phyloP scores from a whole-genome alignment of 495 filamentous ascomycete genomes.

The Penicillium samsonianum region DNA sequence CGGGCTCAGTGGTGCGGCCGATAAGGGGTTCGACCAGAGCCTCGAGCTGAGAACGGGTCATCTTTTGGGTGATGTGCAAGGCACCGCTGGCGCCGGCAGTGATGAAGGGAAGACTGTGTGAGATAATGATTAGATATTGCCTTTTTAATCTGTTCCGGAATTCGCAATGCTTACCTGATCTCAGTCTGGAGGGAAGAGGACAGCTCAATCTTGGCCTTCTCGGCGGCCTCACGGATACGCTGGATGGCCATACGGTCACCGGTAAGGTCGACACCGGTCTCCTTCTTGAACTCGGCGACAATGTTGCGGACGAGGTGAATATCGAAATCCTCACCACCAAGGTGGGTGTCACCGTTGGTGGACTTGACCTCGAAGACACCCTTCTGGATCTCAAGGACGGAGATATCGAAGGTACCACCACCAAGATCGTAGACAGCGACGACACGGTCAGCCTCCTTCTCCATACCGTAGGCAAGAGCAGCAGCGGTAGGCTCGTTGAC shows the following conservation, averaged over 20 bases:
- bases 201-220: conserved; percentile 99
- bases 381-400: conserved; percentile 94
- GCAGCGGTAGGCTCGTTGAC: conserved; percentile 97
- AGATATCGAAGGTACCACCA: conserved; percentile 99
- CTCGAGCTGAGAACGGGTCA: conserved; percentile 92
- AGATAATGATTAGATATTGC: not conserved
- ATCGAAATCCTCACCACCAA: conserved; percentile 98
- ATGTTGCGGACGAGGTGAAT: conserved; percentile 94
- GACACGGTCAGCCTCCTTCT: conserved; percentile 87
- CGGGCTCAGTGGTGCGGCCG: conserved; percentile 81
- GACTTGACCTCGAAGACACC: conserved; percentile 99
- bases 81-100: conserved; percentile 91
- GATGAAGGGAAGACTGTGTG: conserved; percentile 76
- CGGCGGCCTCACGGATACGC: conserved; percentile 97
- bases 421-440: conserved; percentile 98
- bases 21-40: conserved; percentile 90
- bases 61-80: conserved; percentile 96
- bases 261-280: conserved; percentile 87
- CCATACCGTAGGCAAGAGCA: conserved; percentile 90
- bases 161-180: conserved; percentile 59
- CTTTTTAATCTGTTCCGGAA: not conserved
- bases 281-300: conserved; percentile 94
- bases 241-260: conserved; percentile 98
- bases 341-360: conserved; percentile 96
- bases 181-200: conserved; percentile 96